Evolutionary conservation across 2,329 filamentous ascomycete genomes (phyloP).

Genomic region (Akanthomyces lecanii): DNA sequence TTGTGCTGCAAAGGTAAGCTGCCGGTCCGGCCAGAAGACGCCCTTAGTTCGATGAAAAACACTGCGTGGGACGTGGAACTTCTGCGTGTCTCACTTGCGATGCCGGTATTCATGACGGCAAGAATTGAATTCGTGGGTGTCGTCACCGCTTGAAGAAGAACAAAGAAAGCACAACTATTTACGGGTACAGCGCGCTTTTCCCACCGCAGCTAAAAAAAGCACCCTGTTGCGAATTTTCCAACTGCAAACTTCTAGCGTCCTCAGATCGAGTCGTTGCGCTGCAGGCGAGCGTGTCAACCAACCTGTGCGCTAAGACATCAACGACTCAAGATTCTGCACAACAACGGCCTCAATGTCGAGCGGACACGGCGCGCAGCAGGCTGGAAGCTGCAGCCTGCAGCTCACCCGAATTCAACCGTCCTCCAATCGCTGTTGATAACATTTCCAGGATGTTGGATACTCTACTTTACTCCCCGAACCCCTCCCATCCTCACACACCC

Average conservation of each 20-base stretch:
- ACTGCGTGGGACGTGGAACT: no score
- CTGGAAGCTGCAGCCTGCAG: not conserved
- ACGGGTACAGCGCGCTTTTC: no score
- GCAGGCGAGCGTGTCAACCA: not conserved
- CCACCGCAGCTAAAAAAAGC: not conserved
- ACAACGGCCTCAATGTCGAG: not conserved
- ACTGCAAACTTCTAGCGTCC: not conserved
- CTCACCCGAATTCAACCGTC: not conserved
- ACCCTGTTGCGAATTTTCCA: no score
- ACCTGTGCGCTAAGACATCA: not conserved
- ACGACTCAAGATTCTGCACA: not conserved
- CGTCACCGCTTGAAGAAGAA: not conserved
- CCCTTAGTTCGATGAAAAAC: not conserved
- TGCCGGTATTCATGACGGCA: not conserved
- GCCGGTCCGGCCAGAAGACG: not conserved
- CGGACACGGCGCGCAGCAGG: constrained; percentile 3
- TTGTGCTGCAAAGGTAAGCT: not conserved
- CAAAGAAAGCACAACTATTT: not conserved
- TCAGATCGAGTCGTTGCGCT: not conserved
- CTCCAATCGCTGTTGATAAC: not conserved
- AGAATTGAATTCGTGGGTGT: not conserved
- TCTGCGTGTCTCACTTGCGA: constrained; percentile 5
- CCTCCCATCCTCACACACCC: not conserved
- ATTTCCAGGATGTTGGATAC: not conserved
- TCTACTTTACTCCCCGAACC: not conserved